A percentile compares a stretch with the other conserved stretches of the same genome.
Evolutionary conservation across 2,329 filamentous ascomycete genomes (phyloP).

Genomic region (Pseudogymnoascus sp.): DNA sequence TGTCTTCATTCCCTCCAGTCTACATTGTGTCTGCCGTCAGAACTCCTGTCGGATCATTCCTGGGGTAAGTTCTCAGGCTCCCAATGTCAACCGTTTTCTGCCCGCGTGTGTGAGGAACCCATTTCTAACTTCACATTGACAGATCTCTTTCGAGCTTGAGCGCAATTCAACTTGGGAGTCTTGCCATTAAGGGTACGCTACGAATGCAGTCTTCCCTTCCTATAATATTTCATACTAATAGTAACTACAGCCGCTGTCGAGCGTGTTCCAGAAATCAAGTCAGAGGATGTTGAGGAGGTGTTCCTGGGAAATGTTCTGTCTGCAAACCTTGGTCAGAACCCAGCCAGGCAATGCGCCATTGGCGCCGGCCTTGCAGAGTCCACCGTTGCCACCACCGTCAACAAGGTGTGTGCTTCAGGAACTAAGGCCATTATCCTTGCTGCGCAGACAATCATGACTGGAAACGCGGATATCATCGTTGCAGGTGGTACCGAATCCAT

Average conservation of each 20-base stretch:
- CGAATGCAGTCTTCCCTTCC: neutral
- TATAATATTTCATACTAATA: slow-evolving; percentile 12
- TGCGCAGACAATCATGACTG: slow-evolving; percentile 95
- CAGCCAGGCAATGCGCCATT: slow-evolving; percentile 88
- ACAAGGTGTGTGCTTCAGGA: slow-evolving; percentile 97
- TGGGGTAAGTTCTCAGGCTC: slow-evolving; percentile 55
- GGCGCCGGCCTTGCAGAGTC: slow-evolving; percentile 74
- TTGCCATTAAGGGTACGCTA: slow-evolving; percentile 77
- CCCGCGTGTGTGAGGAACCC: slow-evolving; percentile 14
- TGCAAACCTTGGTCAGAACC: slow-evolving; percentile 91
- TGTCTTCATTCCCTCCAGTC: slow-evolving; percentile 76
- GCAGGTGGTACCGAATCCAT: slow-evolving; percentile 96
- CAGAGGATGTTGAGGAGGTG: slow-evolving; percentile 87
- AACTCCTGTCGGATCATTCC: slow-evolving; percentile 89
- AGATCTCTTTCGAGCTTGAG: slow-evolving; percentile 83
- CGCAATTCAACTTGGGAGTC: slow-evolving; percentile 77
- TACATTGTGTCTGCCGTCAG: slow-evolving; percentile 91
- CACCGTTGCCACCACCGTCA: slow-evolving; percentile 83
- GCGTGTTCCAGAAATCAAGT: slow-evolving; percentile 76
- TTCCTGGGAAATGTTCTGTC: slow-evolving; percentile 98
- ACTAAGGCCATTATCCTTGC: slow-evolving; percentile 92
- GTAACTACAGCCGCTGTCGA: slow-evolving; percentile 59
- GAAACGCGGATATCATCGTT: slow-evolving; percentile 85
- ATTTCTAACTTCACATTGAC: slow-evolving; percentile 13
- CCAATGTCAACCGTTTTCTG: slow-evolving; percentile 56